These are phyloP conservation scores for Handroanthus guayacan DNA, from an alignment of 257 asterid species.

Conservation along the genomic window DNA sequence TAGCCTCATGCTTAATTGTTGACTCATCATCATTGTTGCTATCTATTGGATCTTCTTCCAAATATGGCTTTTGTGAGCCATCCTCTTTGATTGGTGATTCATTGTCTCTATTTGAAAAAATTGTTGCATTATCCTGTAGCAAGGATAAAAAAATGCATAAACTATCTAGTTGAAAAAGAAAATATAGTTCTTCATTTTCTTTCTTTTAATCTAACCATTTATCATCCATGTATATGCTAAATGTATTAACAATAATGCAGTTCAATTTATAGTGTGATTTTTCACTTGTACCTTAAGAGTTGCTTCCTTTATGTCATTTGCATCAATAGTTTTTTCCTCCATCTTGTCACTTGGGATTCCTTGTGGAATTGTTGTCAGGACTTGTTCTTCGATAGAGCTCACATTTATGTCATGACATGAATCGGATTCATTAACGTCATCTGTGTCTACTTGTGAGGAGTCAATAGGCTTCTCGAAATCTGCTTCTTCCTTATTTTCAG, in stretches of 20 bases:
- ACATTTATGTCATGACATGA: conserved; percentile 11
- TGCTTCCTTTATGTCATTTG: conserved; percentile 22
- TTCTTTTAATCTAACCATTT: not conserved
- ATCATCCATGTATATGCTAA: not conserved
- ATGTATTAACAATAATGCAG: not conserved
- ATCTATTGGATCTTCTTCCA: not conserved
- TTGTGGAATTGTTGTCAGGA: conserved; percentile 16
- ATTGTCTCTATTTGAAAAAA: conserved; percentile 15
- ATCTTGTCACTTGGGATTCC: conserved; percentile 28
- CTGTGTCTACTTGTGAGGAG: not conserved
- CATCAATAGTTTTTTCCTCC: conserved; percentile 33
- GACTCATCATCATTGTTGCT: conserved; percentile 4
- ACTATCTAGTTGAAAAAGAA: conserved; percentile 21
- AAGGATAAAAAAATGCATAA: conserved; percentile 5
- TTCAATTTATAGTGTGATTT: conserved; percentile 5
- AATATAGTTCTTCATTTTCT: not conserved
- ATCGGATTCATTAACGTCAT: not conserved
- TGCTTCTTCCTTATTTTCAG: conserved; percentile 23
- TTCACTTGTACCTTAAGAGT: conserved; percentile 21
- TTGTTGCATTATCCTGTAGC: conserved; percentile 33
- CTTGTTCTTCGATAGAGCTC: conserved; percentile 19
- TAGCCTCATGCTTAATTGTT: conserved; percentile 8
- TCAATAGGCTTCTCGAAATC: conserved; percentile 24
- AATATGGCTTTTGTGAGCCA: conserved; percentile 33
- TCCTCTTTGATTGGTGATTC: conserved; percentile 27